A percentile compares a stretch with the other conserved stretches of the same genome.
Evolutionary conservation across 129 eudicot genomes (phyloP).

Genomic region (Deinandra increscens): DNA sequence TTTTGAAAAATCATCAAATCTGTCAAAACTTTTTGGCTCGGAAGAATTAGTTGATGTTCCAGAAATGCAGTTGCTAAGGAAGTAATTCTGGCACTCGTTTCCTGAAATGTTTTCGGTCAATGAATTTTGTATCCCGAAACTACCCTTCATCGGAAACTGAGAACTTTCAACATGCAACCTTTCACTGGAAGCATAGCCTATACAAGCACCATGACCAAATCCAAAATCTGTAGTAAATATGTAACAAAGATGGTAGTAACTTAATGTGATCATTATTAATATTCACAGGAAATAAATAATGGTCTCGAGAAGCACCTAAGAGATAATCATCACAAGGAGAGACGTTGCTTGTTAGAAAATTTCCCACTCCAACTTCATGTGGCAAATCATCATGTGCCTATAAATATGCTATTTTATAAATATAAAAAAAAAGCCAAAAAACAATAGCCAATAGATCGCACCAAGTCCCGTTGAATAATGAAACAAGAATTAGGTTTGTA

Average conservation of each 20-base stretch:
- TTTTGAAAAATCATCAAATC: constrained; percentile 46
- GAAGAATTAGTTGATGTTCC: constrained; percentile 33
- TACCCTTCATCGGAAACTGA: constrained; percentile 32
- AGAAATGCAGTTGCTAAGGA: constrained; percentile 28
- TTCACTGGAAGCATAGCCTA: constrained; percentile 48
- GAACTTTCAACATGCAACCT: constrained; percentile 41
- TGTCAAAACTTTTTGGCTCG: constrained; percentile 34
- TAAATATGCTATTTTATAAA: constrained; percentile 26
- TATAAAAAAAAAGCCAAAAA: constrained; percentile 22
- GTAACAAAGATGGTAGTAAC: background rate
- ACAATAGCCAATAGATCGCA: background rate
- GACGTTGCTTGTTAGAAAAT: constrained; percentile 34
- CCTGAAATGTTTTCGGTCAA: constrained; percentile 35
- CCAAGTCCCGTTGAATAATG: too few relatives aligned
- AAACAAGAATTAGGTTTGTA: background rate
- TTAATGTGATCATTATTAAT: background rate
- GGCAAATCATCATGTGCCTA: constrained; percentile 61
- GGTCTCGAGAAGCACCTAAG: constrained; percentile 43
- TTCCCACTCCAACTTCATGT: constrained; percentile 44
- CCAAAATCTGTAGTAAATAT: constrained; percentile 50
- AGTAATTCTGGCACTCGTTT: constrained; percentile 36
- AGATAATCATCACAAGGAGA: constrained; percentile 67
- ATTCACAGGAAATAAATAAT: background rate
- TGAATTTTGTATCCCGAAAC: constrained; percentile 32
- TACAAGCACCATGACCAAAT: constrained; percentile 46